Conservation (phyloP, 2,329 filamentous ascomycete species). For the Neonectria faginata region DNA sequence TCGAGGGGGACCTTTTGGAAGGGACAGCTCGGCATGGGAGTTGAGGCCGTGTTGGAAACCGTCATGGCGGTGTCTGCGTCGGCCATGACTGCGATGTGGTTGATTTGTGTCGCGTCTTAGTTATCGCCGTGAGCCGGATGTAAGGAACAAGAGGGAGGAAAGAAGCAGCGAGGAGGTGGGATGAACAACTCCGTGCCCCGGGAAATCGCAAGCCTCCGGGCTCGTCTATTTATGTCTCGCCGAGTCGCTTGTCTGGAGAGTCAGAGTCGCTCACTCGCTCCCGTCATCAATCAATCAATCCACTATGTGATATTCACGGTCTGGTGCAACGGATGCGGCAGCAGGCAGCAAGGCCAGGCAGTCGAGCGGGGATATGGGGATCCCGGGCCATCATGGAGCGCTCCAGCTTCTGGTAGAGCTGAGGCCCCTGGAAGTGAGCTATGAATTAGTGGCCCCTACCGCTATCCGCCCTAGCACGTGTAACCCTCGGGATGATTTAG, state of each 20-base stretch:
- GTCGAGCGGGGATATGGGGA: slow-evolving; percentile 1
- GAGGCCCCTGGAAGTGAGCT: not conserved
- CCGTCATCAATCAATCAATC: not conserved
- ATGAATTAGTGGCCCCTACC: not conserved
- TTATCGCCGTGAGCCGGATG: not conserved
- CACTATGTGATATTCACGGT: slow-evolving; percentile 6
- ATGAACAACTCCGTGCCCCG: not conserved
- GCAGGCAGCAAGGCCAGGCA: slow-evolving; percentile 17
- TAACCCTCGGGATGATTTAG: not conserved
- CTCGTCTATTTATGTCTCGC: slow-evolving; percentile 3
- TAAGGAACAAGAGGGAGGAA: not conserved
- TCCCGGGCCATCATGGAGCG: too few relatives aligned
- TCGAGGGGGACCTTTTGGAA: slow-evolving; percentile 65
- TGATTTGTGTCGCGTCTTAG: not conserved
- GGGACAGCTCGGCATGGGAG: slow-evolving; percentile 27
- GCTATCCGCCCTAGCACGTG: not conserved
- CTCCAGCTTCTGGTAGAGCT: too few relatives aligned
- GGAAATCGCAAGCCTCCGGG: not conserved
- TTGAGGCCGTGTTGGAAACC: slow-evolving; percentile 5
- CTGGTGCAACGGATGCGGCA: not conserved
- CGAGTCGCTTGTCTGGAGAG: not conserved
- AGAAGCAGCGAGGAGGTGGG: not conserved
- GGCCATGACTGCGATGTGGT: slow-evolving; percentile 24
- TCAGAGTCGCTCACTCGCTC: slow-evolving; percentile 3
- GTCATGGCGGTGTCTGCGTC: slow-evolving; percentile 34